A percentile compares a stretch with the other conserved stretches of the same genome.
These are phyloP conservation scores for Lepiota venenata DNA, from an alignment of 768 basidiomycete species.

Conservation along the genomic window DNA sequence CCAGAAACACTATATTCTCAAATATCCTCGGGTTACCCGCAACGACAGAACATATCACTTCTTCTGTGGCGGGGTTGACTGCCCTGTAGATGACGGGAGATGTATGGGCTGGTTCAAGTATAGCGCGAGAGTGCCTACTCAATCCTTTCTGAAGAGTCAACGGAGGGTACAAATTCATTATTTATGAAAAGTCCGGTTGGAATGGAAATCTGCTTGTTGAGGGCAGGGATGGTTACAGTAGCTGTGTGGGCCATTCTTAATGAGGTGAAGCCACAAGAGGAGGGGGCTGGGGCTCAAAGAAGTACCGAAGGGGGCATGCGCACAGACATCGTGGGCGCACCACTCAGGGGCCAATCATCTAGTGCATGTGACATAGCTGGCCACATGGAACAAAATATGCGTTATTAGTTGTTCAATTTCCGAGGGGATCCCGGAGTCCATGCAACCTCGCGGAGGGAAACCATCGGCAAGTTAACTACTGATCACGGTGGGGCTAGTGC, in stretches of 20 bases:
- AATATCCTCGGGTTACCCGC: constrained; percentile 39
- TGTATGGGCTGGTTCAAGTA: background rate
- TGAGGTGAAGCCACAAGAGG: background rate
- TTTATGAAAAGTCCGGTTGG: constrained; percentile 90
- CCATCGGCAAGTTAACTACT: too few relatives aligned
- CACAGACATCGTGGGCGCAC: background rate
- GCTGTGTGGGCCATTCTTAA: constrained; percentile 45
- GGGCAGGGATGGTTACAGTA: constrained; percentile 36
- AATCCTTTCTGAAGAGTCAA: constrained; percentile 62
- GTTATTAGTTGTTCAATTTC: too few relatives aligned
- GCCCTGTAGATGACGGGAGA: constrained; percentile 36
- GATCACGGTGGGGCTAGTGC: too few relatives aligned
- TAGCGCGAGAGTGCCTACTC: constrained; percentile 38
- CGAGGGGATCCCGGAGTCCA: too few relatives aligned
- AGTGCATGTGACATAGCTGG: too few relatives aligned
- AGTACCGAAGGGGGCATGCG: constrained; percentile 4
- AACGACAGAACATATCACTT: constrained; percentile 63
- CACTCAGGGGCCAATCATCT: background rate
- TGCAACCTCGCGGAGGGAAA: too few relatives aligned
- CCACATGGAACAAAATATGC: too few relatives aligned
- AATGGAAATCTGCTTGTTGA: constrained; percentile 52
- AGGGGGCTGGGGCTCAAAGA: constrained; percentile 6
- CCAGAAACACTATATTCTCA: background rate
- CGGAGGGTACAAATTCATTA: constrained; percentile 81
- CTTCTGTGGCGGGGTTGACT: constrained; percentile 83